Base-by-base conservation (phyloP, 768 basidiomycete species). In the Auricularia auricula-judae region DNA sequence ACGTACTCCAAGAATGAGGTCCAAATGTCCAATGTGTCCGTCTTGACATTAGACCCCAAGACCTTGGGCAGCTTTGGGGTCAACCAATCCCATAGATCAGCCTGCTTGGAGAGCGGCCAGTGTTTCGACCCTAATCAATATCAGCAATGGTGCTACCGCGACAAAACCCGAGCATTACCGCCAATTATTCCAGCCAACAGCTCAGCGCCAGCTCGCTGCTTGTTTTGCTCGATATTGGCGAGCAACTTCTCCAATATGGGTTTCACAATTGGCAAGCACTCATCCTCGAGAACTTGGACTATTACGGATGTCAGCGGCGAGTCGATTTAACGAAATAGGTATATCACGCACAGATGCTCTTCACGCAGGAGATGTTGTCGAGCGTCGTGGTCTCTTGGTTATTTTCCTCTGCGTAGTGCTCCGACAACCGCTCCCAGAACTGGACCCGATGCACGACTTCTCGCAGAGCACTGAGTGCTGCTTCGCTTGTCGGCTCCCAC, bases 141-240 rank as follows among this genome's bases (percentile, higher is more conserved):
- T 61, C 44, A 34, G 33, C 62, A 33, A 59, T 18, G 1, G 47
- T 47, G 47, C 34, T 3, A 62, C 43, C 43, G 43, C 43, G 18
- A 11, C 54, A 56, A 10, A 12, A 21, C 14, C 21, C 8, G 43
- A 44, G 56, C 21, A 71, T 62, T 70, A 82, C 87, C 88, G 67
- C 82, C 81, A 29, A 89, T 72, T n/a, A 89, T 66, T 33, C 88
- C 88, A 2, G 88, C 89, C 7, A 93, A 72, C 62, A 94, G 78
- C 73, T 97, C 93, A 3, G 91, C 91, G 8, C 90, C 86, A 2
- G 90, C 92, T 36, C 93, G 81, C 71, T 92, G 92, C 75, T 93
- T 91, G 75, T 95, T 88, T 66, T 91, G 87, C 67, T 90, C 86
- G 66, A 87, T 84, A 69, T 90, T 82, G 8, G 74, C 72, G 21